Evolutionary conservation across 345 rosid genomes (phyloP).

Genomic region (Angophora floribunda): DNA sequence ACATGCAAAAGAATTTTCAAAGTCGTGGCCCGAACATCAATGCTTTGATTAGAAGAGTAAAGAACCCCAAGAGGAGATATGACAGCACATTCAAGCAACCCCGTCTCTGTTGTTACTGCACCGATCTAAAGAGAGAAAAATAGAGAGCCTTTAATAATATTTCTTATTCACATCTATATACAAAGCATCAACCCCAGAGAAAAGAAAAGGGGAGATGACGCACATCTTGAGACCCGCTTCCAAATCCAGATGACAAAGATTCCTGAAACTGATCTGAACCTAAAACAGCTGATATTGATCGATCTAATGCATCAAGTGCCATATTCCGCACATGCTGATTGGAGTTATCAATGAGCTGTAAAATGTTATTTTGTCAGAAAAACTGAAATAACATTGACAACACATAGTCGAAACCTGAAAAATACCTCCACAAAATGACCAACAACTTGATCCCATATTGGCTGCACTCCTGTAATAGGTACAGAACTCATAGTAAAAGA

Average conservation of each 20-base stretch:
- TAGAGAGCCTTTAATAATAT: background rate
- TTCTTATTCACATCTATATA: background rate
- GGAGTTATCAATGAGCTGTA: constrained; percentile 87
- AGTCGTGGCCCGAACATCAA: constrained; percentile 75
- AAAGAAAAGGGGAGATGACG: constrained; percentile 18
- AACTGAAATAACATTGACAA: constrained; percentile 3
- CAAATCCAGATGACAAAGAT: constrained; percentile 24
- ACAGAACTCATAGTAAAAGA: background rate
- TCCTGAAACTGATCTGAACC: constrained; percentile 77
- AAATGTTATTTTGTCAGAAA: constrained; percentile 17
- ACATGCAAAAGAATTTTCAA: constrained; percentile 96
- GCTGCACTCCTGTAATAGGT: constrained; percentile 61
- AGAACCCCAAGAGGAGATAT: constrained; percentile 78
- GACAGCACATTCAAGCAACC: constrained; percentile 75
- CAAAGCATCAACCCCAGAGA: background rate
- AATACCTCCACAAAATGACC: constrained; percentile 90
- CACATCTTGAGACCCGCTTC: constrained; percentile 39
- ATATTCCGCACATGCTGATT: constrained; percentile 72
- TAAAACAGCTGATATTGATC: constrained; percentile 86
- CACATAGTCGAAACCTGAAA: background rate
- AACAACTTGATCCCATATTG: constrained; percentile 92
- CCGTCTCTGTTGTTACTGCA: constrained; percentile 31
- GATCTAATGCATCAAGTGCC: constrained; percentile 95
- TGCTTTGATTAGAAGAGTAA: constrained; percentile 70
- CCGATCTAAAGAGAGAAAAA: constrained; percentile 34